Base-by-base conservation (phyloP, 2,329 filamentous ascomycete species). In the Aspergillus ruber region DNA sequence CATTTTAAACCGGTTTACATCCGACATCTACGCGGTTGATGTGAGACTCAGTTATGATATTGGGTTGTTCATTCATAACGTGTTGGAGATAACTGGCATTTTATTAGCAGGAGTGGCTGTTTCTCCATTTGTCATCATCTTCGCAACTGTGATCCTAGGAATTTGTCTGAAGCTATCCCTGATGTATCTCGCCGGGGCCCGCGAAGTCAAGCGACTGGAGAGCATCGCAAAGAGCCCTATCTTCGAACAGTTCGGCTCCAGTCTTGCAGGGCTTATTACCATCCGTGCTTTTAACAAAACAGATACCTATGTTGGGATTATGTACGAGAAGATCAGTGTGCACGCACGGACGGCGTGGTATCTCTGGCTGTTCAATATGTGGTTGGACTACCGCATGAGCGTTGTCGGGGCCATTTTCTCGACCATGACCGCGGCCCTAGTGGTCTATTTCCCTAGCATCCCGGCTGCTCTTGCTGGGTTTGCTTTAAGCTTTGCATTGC, bases 201-300 rank as follows among this genome's bases (percentile, higher is more conserved):
- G 86, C 12, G 53, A 59, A 12, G 43, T 61, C 27, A 59, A 90
- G 68, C 77, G 87, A 6, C 76, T 90, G 2, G 86, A 90, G 65
- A 86, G 82, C 53, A 87, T 78, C 6, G 78, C 81, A 48, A 90
- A 89, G 65, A 86, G 83, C 0, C 87, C 86, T 0, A 82, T 91
- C 2, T 89, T 89, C 57, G 86, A 90, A 62, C 81, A 86, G 55
- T 90, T 90, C 59, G 83, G 83, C 15, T 81, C 84, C 2, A 81
- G 85, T 0, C 76, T 91, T 8, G 77, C 80, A 0, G 87, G 87
- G 10, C 79, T 91, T 17, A 75, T 80, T 1, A 90, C 86, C 0
- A 87, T 91, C 44, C 80, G 87, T n/a, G 84, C 84, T 0, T 90
- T 86, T 56, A 80, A 82, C 54, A 88, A 88, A 71, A 71, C 75